phyloP scores from a whole-genome alignment of 176 grass and related monocot genomes.

The Bromus sterilis region DNA sequence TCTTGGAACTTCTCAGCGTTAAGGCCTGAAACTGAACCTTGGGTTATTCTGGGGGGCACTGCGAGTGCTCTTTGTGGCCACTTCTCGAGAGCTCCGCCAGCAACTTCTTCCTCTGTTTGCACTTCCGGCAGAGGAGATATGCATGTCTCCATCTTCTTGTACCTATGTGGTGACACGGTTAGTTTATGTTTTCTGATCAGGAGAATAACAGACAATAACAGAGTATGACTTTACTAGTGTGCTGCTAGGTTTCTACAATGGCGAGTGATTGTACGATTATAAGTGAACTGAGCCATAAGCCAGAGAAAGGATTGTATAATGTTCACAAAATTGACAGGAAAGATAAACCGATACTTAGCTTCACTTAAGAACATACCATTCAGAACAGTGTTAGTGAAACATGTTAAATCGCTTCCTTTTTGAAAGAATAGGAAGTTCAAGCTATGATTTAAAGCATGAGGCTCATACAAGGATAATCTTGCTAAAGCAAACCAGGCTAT shows the following conservation, averaged over 20 bases:
- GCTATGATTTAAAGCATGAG: not conserved
- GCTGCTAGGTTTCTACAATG: not conserved
- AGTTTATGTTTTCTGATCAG: not conserved
- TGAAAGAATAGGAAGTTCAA: not conserved
- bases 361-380: not conserved
- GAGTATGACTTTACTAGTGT: not conserved
- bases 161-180: constrained; percentile 19
- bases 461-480: not conserved
- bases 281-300: not conserved
- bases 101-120: constrained; percentile 37
- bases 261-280: not conserved
- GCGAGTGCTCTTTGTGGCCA: constrained; percentile 62
- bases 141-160: constrained; percentile 76
- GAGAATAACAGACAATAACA: not conserved
- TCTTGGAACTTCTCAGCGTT: constrained; percentile 50
- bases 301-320: not conserved
- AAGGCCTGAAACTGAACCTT: constrained; percentile 41
- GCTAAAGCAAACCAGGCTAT: not conserved
- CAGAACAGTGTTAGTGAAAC: not conserved
- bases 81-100: constrained; percentile 59
- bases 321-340: not conserved
- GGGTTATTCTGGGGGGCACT: constrained; percentile 56
- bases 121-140: constrained; percentile 70
- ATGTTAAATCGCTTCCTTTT: not conserved
- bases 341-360: not conserved